Conservation (phyloP, 2,329 filamentous ascomycete species). For the Botrytis paeoniae region DNA sequence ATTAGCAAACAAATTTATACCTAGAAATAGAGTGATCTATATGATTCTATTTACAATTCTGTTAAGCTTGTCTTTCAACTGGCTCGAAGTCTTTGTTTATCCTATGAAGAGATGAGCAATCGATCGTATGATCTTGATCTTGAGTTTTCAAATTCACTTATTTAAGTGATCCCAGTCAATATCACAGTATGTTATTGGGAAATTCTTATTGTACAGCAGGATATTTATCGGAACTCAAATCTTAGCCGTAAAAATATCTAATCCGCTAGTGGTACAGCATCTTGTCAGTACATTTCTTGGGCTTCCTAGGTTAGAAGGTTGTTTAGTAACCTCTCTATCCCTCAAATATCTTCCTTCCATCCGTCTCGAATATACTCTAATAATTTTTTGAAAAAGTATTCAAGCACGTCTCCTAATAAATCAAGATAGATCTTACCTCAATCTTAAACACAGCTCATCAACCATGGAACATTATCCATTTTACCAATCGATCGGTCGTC, state of each 20-base stretch:
- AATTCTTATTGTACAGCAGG: not conserved
- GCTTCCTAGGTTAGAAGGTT: not conserved
- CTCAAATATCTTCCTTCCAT: too few species aligned
- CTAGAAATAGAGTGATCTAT: not conserved
- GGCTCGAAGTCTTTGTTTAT: not conserved
- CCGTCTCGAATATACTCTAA: fast-evolving
- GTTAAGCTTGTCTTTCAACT: not conserved
- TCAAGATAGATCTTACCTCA: not conserved
- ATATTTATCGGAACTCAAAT: not conserved
- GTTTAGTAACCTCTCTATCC: not conserved
- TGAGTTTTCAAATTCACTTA: not conserved
- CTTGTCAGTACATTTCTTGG: fast-evolving
- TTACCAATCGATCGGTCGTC: not conserved
- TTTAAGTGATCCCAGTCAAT: not conserved
- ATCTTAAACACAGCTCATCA: not conserved
- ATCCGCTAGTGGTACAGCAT: not conserved
- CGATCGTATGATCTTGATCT: not conserved
- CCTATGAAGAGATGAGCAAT: fast-evolving
- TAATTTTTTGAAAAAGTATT: not conserved
- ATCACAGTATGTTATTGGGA: fast-evolving
- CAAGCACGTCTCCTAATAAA: not conserved
- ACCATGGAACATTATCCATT: not conserved
- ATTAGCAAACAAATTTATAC: not conserved
- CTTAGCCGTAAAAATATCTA: not conserved
- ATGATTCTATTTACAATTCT: not conserved